These are phyloP conservation scores for Cyphellophora europaea DNA, from an alignment of 2,329 filamentous ascomycete species.

Conservation along the genomic window DNA sequence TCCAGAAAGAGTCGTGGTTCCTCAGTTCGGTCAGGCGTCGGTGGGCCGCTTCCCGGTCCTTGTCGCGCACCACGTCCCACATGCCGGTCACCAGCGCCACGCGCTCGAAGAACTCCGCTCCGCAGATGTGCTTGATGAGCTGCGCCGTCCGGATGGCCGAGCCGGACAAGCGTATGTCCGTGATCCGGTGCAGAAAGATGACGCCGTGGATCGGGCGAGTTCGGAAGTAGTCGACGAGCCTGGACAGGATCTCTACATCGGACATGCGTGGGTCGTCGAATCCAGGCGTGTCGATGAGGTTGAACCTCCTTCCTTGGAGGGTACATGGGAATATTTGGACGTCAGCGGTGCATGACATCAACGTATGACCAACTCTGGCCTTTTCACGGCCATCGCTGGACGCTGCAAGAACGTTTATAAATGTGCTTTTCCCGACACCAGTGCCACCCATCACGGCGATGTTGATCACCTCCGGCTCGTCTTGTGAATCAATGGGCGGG, in stretches of 20 bases:
- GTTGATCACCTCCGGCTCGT: conserved; percentile 26
- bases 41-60: not conserved
- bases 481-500: no score
- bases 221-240: conserved; percentile 3
- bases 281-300: conserved; percentile 1
- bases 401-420: conserved; percentile 29
- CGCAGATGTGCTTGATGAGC: conserved; percentile 10
- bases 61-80: conserved; percentile 4
- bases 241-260: conserved; percentile 1
- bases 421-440: conserved; percentile 41
- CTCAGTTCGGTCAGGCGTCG: not conserved
- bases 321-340: not conserved
- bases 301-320: not conserved
- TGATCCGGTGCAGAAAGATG: conserved; percentile 12
- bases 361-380: not conserved
- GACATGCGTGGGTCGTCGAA: conserved; percentile 2
- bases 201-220: conserved; percentile 5
- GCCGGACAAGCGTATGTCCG: conserved; percentile 6
- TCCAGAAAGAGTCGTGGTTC: not conserved
- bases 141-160: conserved; percentile 7
- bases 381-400: not conserved
- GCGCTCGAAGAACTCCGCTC: not conserved
- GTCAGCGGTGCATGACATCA: not conserved
- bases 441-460: conserved; percentile 40
- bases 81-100: conserved; percentile 8